Evolutionary conservation across 2,329 filamentous ascomycete genomes (phyloP).

Genomic region (Tolypocladium amazonense): DNA sequence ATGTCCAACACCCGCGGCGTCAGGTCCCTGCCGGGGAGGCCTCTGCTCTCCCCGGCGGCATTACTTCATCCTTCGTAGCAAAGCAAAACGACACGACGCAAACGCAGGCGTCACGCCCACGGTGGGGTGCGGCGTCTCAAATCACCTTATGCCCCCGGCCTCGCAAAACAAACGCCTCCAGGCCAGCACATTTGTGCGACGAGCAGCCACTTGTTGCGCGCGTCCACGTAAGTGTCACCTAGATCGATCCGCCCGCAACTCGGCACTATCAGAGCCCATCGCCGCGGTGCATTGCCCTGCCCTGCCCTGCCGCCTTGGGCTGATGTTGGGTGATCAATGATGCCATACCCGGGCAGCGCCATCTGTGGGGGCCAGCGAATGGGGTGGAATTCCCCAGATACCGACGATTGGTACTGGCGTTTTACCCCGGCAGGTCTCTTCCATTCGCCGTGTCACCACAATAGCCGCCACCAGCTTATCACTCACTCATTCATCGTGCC

Average conservation of each 20-base stretch:
- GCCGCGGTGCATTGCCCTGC: neutral
- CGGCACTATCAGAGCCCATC: neutral
- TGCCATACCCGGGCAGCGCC: neutral
- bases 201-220: neutral
- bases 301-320: neutral
- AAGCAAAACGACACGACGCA: neutral
- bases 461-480: neutral
- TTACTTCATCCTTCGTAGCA: neutral
- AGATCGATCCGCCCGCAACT: neutral
- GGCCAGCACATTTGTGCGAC: neutral
- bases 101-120: neutral
- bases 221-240: neutral
- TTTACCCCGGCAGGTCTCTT: neutral
- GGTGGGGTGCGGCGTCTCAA: neutral
- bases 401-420: neutral
- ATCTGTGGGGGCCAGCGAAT: neutral
- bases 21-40: neutral
- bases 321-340: neutral
- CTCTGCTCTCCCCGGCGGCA: neutral
- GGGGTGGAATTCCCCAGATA: conserved; percentile 2
- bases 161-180: neutral
- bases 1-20: neutral
- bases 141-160: neutral
- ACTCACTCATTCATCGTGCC: neutral
- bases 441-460: neutral